These are phyloP conservation scores for thale cress (Arabidopsis thaliana) DNA, from an alignment of 345 rosid genomes.

Conservation along the genomic window DNA sequence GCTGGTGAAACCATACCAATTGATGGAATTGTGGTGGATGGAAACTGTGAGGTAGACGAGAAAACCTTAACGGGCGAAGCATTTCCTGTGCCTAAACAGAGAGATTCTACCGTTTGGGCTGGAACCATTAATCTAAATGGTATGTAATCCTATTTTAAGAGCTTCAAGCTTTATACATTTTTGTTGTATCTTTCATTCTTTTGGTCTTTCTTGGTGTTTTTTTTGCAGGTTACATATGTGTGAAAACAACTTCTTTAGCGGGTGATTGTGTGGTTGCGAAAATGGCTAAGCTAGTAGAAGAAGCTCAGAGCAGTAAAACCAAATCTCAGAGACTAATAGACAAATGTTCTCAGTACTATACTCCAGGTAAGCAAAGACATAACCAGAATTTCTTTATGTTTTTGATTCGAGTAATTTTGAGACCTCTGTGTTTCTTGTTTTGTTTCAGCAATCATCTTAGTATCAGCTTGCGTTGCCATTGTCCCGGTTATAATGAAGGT, in stretches of 20 bases:
- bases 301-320: constrained; percentile 87
- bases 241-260: constrained; percentile 80
- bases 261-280: constrained; percentile 86
- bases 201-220: not conserved
- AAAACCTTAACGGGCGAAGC: constrained; percentile 91
- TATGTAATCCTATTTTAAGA: constrained; percentile 26
- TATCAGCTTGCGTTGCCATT: constrained; percentile 61
- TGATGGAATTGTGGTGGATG: constrained; percentile 87
- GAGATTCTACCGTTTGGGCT: constrained; percentile 80
- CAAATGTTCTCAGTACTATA: constrained; percentile 72
- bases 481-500: constrained; percentile 60
- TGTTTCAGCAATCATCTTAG: constrained; percentile 61
- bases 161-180: constrained; percentile 6
- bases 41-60: constrained; percentile 91
- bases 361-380: constrained; percentile 62
- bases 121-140: constrained; percentile 89
- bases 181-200: constrained; percentile 6
- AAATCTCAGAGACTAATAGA: constrained; percentile 78
- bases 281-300: constrained; percentile 94
- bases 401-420: not conserved
- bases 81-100: constrained; percentile 76
- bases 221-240: constrained; percentile 65
- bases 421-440: constrained; percentile 7
- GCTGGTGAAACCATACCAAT: constrained; percentile 86
- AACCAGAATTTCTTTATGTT: constrained; percentile 20